phyloP scores from a whole-genome alignment of 1,284 basidiomycete genomes.

The Fomes fomentarius region DNA sequence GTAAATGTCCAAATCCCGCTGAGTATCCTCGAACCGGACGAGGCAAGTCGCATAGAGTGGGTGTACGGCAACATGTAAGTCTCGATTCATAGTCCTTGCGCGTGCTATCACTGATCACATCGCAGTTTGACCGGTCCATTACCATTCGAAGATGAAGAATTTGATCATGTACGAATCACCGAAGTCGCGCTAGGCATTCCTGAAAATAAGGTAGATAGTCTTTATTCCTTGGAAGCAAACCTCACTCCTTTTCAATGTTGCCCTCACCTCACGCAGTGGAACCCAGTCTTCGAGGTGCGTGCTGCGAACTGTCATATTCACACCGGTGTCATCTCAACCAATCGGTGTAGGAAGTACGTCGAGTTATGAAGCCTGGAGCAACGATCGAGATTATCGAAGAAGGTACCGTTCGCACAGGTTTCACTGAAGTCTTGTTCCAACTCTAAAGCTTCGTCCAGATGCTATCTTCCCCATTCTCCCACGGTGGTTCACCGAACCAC shows the following conservation, averaged over 20 bases:
- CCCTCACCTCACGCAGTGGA: constrained; percentile 63
- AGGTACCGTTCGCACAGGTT: constrained; percentile 40
- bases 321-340: background rate
- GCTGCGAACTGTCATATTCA: background rate
- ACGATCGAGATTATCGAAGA: constrained; percentile 71
- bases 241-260: background rate
- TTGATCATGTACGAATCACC: constrained; percentile 71
- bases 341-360: constrained; percentile 64
- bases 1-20: constrained; percentile 68
- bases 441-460: constrained; percentile 25
- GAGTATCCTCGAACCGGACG: constrained; percentile 47
- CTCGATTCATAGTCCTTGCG: no score
- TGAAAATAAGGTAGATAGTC: constrained; percentile 62
- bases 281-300: constrained; percentile 63
- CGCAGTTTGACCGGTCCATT: constrained; percentile 67
- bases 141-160: constrained; percentile 78
- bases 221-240: background rate
- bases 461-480: constrained; percentile 37
- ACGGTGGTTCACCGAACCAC: constrained; percentile 36
- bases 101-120: no score
- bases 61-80: constrained; percentile 74
- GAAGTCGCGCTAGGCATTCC: constrained; percentile 68
- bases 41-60: constrained; percentile 64
- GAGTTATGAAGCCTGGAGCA: constrained; percentile 66
- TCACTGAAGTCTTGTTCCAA: background rate